A percentile compares a stretch with the other conserved stretches of the same genome.
Evolutionary conservation across 352 stramenopile genomes (phyloP).

Genomic region (Plasmopara viticola): DNA sequence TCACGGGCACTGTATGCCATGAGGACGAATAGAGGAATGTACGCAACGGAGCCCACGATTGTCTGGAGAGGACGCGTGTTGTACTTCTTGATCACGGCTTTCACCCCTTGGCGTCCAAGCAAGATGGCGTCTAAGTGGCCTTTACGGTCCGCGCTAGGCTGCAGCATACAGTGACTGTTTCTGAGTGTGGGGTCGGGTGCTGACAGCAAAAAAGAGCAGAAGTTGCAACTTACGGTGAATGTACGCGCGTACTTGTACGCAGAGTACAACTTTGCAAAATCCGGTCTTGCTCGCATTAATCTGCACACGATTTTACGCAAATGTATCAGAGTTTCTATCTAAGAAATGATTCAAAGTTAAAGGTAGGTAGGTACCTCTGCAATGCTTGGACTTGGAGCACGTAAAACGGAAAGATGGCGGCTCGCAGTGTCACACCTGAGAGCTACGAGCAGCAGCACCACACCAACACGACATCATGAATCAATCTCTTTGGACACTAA

Average conservation of each 20-base stretch:
- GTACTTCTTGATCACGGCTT: slow-evolving; percentile 69
- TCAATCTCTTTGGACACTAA: neutral
- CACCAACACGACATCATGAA: neutral
- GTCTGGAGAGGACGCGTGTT: slow-evolving; percentile 64
- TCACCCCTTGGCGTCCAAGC: slow-evolving; percentile 40
- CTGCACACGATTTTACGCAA: slow-evolving; percentile 5
- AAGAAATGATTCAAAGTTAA: too few species aligned
- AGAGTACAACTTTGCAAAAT: slow-evolving; percentile 63
- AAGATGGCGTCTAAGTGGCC: slow-evolving; percentile 45
- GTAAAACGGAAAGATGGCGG: slow-evolving; percentile 64
- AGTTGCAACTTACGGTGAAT: slow-evolving; percentile 39
- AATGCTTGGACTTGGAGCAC: slow-evolving; percentile 63
- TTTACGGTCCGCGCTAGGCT: slow-evolving; percentile 37
- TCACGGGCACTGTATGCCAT: slow-evolving; percentile 71
- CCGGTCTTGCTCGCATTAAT: slow-evolving; percentile 42
- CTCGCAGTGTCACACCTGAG: slow-evolving; percentile 59
- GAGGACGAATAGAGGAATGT: slow-evolving; percentile 68
- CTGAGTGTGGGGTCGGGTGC: neutral
- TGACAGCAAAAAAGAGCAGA: neutral
- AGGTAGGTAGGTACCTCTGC: slow-evolving; percentile 29
- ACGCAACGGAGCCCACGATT: slow-evolving; percentile 49
- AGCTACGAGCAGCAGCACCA: slow-evolving; percentile 20
- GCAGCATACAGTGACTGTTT: slow-evolving; percentile 8
- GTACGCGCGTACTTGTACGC: slow-evolving; percentile 69
- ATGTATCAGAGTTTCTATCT: too few species aligned